phyloP scores from a whole-genome alignment of 129 eudicot species.

The Chrysanthemum makinoi region DNA sequence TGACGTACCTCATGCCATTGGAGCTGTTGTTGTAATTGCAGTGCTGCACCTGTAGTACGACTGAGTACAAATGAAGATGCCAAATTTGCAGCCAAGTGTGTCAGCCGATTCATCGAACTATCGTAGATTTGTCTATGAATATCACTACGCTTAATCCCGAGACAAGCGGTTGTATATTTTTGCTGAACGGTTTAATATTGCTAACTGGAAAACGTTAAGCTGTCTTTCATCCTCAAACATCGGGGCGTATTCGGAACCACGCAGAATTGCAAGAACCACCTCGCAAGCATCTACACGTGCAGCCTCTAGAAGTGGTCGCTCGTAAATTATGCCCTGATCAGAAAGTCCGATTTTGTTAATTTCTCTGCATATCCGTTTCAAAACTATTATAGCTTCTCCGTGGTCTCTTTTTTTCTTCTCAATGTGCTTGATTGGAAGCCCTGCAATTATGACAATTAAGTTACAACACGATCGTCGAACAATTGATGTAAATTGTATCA shows the following conservation, averaged over 20 bases:
- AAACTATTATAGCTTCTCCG: not conserved
- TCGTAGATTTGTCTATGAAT: not conserved
- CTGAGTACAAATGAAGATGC: constrained; percentile 17
- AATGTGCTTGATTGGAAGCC: not conserved
- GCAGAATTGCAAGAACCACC: constrained; percentile 1
- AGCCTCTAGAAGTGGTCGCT: not conserved
- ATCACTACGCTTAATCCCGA: not conserved
- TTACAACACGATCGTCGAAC: not conserved
- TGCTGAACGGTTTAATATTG: constrained; percentile 9
- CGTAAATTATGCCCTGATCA: too few species aligned
- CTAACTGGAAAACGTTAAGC: not conserved
- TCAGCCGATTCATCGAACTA: not conserved
- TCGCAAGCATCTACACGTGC: not conserved
- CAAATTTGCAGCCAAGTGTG: constrained; percentile 26
- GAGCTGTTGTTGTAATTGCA: constrained; percentile 7
- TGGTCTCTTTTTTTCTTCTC: constrained; percentile 4
- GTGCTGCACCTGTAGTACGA: constrained; percentile 28
- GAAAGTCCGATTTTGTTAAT: too few species aligned
- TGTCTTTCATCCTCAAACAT: not conserved
- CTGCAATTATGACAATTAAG: not conserved
- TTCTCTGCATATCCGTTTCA: not conserved
- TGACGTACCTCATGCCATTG: constrained; percentile 27
- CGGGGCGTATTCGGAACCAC: not conserved
- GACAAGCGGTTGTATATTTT: constrained; percentile 15
- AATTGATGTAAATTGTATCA: not conserved